Evolutionary conservation across 805 yeast genomes (phyloP).

Genomic region (Torulaspora microellipsoides): DNA sequence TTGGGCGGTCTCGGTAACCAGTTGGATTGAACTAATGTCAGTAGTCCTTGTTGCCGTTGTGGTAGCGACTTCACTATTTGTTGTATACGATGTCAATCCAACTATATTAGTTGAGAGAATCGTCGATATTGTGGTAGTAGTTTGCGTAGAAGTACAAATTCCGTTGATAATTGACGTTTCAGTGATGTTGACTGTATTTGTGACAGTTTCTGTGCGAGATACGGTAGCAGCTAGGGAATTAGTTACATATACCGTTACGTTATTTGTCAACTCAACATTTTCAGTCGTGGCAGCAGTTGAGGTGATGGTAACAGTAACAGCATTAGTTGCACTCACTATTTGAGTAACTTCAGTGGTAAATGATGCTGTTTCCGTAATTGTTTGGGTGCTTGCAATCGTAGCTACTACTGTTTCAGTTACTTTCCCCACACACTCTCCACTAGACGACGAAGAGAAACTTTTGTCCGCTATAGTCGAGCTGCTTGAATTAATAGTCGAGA

Average conservation of each 20-base stretch:
- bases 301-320: not conserved
- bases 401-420: not conserved
- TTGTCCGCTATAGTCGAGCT: not conserved
- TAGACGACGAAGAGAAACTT: not conserved
- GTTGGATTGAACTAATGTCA: no score
- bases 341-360: not conserved
- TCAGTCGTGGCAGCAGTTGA: not conserved
- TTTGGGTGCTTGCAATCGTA: not conserved
- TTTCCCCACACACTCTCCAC: not conserved
- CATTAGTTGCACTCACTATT: not conserved
- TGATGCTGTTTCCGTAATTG: not conserved
- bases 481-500: not conserved
- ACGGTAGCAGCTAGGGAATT: no score
- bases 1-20: no score
- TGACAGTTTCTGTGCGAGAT: not conserved
- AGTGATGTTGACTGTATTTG: not conserved
- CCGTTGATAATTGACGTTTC: not conserved
- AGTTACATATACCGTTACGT: no score
- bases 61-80: no score
- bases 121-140: not conserved
- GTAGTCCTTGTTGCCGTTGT: no score
- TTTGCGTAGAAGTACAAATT: not conserved
- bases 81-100: not conserved
- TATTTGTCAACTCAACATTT: not conserved
- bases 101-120: not conserved